Evolutionary conservation across 2,329 filamentous ascomycete species (phyloP), one percentile per base, ranked within the genome.

Genomic region (Exserohilum turcica): DNA sequence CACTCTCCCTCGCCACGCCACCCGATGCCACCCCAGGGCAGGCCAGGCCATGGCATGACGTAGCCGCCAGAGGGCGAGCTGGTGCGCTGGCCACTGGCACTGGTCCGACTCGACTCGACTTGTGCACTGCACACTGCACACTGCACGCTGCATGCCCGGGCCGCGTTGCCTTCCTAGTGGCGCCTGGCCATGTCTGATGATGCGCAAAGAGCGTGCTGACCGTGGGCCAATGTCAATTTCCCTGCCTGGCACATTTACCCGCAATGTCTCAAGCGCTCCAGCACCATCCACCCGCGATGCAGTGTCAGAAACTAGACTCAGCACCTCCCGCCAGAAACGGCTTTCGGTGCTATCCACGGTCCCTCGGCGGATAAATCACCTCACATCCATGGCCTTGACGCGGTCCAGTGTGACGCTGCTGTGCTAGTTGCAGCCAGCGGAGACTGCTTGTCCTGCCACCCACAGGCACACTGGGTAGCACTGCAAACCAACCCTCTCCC

Each of bases 181-280:
- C 43, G 28, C 51, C 43, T 48, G 32, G 51, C 37, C n/a, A n/a
- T n/a, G n/a, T n/a, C 46, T 47, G 52, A 44, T 53, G 48, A 48
- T 28, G 52, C 47, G 16, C 27, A 48, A 19, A 54, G 43, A 28
- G 15, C 51, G 57, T 67, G 64, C 59, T 66, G 64, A 67, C 65
- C 57, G 43, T 54, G 55, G 59, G 61, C 63, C 59, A 64, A 43
- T 52, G 50, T 40, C 49, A 51, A 58, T 67, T 61, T 64, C 59
- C 56, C 60, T 52, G 40, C 59, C 56, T 59, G 52, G 40, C 24
- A 58, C 60, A 72, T 72, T 72, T 70, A 71, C 50, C 68, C 68
- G 65, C 56, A 56, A 59, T 57, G 57, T 64, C 59, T 63, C 60
- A 56, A 51, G 42, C 49, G 39, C 63, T 58, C 54, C 62, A 56